A percentile compares a stretch with the other conserved stretches of the same genome.
Evolutionary conservation across 306 rosid species (phyloP).

Genomic region (Rosa lucieae): DNA sequence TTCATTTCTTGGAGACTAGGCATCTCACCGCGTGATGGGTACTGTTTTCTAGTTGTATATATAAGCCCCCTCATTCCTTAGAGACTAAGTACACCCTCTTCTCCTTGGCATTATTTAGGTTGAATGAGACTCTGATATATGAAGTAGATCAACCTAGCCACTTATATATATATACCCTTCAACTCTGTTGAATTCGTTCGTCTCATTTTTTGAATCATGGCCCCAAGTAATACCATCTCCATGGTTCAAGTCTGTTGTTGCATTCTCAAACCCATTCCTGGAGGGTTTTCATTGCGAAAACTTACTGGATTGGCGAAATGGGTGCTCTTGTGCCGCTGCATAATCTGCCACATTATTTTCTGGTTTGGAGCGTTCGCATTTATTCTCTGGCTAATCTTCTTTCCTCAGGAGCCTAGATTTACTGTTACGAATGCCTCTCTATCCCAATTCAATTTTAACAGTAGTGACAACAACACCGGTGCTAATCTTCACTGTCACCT

Average conservation of each 20-base stretch:
- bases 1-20: too few species aligned
- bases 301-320: neutral
- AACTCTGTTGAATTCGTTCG: neutral
- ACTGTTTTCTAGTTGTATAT: too few species aligned
- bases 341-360: neutral
- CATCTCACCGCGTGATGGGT: too few species aligned
- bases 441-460: conserved; percentile 35
- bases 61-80: too few species aligned
- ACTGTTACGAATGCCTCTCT: conserved; percentile 49
- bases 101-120: too few species aligned
- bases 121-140: too few species aligned
- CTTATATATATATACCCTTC: neutral
- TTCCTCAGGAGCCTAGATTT: conserved; percentile 44
- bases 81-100: too few species aligned
- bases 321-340: neutral
- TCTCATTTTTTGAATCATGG: neutral
- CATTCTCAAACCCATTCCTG: neutral
- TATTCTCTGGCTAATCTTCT: conserved; percentile 50
- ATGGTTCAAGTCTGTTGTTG: neutral
- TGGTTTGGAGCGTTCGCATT: neutral
- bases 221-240: neutral
- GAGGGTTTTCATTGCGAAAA: neutral
- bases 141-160: neutral
- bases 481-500: conserved; percentile 23
- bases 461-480: neutral